phyloP scores from a whole-genome alignment of 352 stramenopile species.

The Pythium oligandrum region DNA sequence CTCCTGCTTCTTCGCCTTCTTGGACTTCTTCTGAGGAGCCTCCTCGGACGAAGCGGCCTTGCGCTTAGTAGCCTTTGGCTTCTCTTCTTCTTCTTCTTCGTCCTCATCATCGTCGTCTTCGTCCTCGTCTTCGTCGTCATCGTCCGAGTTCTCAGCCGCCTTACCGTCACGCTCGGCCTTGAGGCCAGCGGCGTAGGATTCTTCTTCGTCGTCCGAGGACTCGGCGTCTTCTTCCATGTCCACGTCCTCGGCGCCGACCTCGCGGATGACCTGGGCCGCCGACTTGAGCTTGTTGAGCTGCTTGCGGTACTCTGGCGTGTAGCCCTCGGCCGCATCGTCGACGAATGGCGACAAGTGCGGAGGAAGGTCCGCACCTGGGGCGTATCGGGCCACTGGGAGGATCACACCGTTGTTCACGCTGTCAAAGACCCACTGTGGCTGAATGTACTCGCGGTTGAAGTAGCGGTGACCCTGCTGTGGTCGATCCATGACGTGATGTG shows the following conservation, averaged over 20 bases:
- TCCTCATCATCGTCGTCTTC: slow-evolving; percentile 31
- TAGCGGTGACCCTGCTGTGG: slow-evolving; percentile 87
- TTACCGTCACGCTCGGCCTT: slow-evolving; percentile 72
- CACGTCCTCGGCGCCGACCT: slow-evolving; percentile 37
- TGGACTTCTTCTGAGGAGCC: slow-evolving; percentile 52
- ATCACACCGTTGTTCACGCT: slow-evolving; percentile 95
- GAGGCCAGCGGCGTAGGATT: slow-evolving; percentile 66
- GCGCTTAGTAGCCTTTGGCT: slow-evolving; percentile 34
- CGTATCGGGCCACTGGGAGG: slow-evolving; percentile 91
- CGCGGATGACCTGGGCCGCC: slow-evolving; percentile 64
- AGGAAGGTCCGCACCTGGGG: slow-evolving; percentile 89
- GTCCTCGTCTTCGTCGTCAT: slow-evolving; percentile 37
- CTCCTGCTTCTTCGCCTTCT: slow-evolving; percentile 74
- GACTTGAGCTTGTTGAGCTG: slow-evolving; percentile 84
- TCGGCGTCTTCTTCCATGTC: slow-evolving; percentile 18
- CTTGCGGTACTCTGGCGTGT: slow-evolving; percentile 96
- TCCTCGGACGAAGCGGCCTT: slow-evolving; percentile 25
- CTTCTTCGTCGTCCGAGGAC: slow-evolving; percentile 47
- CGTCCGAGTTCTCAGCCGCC: slow-evolving; percentile 23
- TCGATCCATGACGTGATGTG: slow-evolving; percentile 96
- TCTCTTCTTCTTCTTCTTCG: slow-evolving; percentile 27
- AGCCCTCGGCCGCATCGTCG: slow-evolving; percentile 94
- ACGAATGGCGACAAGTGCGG: slow-evolving; percentile 95
- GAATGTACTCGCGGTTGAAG: slow-evolving; percentile 95
- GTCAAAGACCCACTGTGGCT: slow-evolving; percentile 99